A percentile compares a stretch with the other conserved stretches of the same genome.
Evolutionary conservation across 306 rosid genomes (phyloP).

Genomic region (Alnus glutinosa): DNA sequence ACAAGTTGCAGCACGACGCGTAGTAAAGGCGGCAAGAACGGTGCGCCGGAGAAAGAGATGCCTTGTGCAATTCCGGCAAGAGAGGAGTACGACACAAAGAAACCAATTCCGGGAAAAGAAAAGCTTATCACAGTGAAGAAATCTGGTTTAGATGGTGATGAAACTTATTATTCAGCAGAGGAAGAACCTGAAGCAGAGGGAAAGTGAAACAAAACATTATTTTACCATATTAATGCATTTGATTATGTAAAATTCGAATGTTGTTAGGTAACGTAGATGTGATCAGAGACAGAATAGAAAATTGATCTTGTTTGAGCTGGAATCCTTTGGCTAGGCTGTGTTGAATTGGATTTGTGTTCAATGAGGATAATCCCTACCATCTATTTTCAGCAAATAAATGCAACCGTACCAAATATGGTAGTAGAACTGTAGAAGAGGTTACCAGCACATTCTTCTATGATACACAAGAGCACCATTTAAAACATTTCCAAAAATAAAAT

Average conservation of each 20-base stretch:
- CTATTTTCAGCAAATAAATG: too few relatives aligned
- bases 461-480: not conserved
- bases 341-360: too few relatives aligned
- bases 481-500: not conserved
- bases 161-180: constrained; percentile 14
- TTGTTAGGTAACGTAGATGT: not conserved
- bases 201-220: too few relatives aligned
- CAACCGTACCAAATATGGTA: too few relatives aligned
- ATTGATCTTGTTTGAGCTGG: not conserved
- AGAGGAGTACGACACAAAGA: not conserved
- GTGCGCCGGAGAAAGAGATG: not conserved
- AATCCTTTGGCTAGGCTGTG: not conserved
- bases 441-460: not conserved
- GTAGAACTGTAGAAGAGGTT: too few relatives aligned
- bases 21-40: not conserved
- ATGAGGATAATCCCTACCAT: too few relatives aligned
- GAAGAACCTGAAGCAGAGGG: not conserved
- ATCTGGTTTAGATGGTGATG: not conserved
- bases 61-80: not conserved
- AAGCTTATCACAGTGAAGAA: not conserved
- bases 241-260: not conserved
- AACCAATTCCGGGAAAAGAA: not conserved
- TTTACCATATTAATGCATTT: not conserved
- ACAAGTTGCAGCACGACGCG: not conserved
- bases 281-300: not conserved